Base-by-base conservation (phyloP, 805 yeast species). In the Candida lessepsii region DNA sequence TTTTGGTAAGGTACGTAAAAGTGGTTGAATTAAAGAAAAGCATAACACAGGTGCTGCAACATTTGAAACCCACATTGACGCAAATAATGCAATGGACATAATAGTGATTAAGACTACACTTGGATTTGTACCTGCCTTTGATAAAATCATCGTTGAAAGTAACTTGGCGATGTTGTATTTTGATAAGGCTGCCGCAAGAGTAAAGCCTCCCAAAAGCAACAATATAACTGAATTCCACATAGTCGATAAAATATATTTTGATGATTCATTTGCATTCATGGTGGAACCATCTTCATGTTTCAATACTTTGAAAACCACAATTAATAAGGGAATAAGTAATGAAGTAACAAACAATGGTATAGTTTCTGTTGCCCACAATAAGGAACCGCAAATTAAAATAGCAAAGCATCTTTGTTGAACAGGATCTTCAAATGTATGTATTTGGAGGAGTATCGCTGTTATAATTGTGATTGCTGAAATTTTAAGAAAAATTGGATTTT, bases 291-390 rank as follows among this genome's bases (percentile, higher is more conserved):
- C 73, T 5, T 52, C 60, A 36, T 81, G 79, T 46, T 81, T 82
- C 49, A 85, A 60, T 1, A 88, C 89, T 3, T 81, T 76, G 15
- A 88, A 70, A 0, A 80, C 60, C 1, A 93, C 95, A 29, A 88
- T 79, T 37, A 91, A 64, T 33, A 91, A 67, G 1, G 99, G 99
- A 14, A 93, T 77, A 26, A 87, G 53, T 41, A 91, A 60, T 0
- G 97, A 83, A 2, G 99, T 91, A 11, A 85, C 95, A 62, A 87
- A 93, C 30, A 91, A 67, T 5, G 98, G 98, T 48, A 91, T 79
- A 0, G 96, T 79, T 57, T 91, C 99, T 9, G 97, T 86, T 0
- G 98, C 97, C 99, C 98, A 91, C 18, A 90, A 67, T 36, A 90
- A 56, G 0, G 97, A 89, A 1, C 96, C 82, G 51, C 86, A 78